Conservation (phyloP, 768 basidiomycete genomes). For the Pulveroboletus sp. region DNA sequence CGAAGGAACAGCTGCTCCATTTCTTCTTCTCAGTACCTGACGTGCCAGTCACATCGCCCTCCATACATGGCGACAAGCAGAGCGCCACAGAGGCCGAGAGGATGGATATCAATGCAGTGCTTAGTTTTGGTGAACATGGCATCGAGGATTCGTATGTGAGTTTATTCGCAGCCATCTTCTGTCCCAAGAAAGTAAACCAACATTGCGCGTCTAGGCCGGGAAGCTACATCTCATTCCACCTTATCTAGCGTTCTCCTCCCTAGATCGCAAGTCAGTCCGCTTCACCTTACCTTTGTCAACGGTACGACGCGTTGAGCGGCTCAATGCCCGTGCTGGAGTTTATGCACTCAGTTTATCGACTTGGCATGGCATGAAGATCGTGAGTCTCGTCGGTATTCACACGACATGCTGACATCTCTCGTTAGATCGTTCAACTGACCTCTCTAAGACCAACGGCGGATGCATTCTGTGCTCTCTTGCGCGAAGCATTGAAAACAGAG, state of each 20-base stretch:
- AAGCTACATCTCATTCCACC: slow-evolving; percentile 85
- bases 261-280: slow-evolving; percentile 88
- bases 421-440: slow-evolving; percentile 87
- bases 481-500: slow-evolving; percentile 85
- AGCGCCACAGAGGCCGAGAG: slow-evolving; percentile 45
- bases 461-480: slow-evolving; percentile 82
- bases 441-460: slow-evolving; percentile 91
- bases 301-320: slow-evolving; percentile 86
- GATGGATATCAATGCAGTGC: slow-evolving; percentile 87
- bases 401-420: slow-evolving; percentile 4
- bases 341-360: slow-evolving; percentile 93
- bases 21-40: slow-evolving; percentile 85
- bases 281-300: slow-evolving; percentile 91
- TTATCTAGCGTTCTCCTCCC: slow-evolving; percentile 83
- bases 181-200: background rate
- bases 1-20: slow-evolving; percentile 78
- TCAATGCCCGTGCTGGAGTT: slow-evolving; percentile 90
- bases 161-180: slow-evolving; percentile 15
- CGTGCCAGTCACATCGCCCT: slow-evolving; percentile 14
- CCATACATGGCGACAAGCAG: slow-evolving; percentile 21
- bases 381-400: slow-evolving; percentile 28
- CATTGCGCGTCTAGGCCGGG: slow-evolving; percentile 58
- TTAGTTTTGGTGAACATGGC: slow-evolving; percentile 73
- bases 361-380: slow-evolving; percentile 94
- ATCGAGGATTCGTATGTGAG: slow-evolving; percentile 91